Evolutionary conservation across 768 basidiomycete species (phyloP).

Genomic region (Rhizopogon vesiculosus): DNA sequence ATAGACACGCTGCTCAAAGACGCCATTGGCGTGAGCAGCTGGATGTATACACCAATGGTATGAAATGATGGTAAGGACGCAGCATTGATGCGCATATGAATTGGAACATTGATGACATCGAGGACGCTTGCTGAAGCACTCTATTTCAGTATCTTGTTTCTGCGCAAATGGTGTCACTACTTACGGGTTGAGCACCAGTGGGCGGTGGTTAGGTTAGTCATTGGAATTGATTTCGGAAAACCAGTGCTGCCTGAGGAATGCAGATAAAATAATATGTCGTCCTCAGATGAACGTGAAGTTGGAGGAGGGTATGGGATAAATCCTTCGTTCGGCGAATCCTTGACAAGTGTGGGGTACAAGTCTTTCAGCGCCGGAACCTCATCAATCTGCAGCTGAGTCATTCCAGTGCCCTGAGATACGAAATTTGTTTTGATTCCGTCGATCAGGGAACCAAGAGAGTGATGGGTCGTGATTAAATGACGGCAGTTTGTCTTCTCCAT

Average conservation of each 20-base stretch:
- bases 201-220: slow-evolving; percentile 23
- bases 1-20: slow-evolving; percentile 10
- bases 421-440: slow-evolving; percentile 21
- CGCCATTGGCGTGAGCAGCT: slow-evolving; percentile 10
- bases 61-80: slow-evolving; percentile 21
- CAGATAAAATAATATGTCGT: slow-evolving; percentile 29
- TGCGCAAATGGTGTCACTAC: slow-evolving; percentile 1
- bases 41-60: slow-evolving; percentile 10
- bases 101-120: slow-evolving; percentile 4
- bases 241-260: slow-evolving; percentile 51
- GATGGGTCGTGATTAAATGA: slow-evolving; percentile 31
- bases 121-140: slow-evolving; percentile 4
- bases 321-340: no score
- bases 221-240: slow-evolving; percentile 37
- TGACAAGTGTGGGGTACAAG: no score
- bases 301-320: no score
- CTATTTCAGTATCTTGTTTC: background rate
- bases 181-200: slow-evolving; percentile 34
- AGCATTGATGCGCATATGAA: background rate
- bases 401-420: background rate
- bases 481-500: slow-evolving; percentile 35
- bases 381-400: slow-evolving; percentile 8
- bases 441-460: slow-evolving; percentile 25
- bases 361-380: slow-evolving; percentile 9
- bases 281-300: no score